Evolutionary conservation across 2,329 filamentous ascomycete species (phyloP).

Genomic region (Diaporthe citrichinensis): DNA sequence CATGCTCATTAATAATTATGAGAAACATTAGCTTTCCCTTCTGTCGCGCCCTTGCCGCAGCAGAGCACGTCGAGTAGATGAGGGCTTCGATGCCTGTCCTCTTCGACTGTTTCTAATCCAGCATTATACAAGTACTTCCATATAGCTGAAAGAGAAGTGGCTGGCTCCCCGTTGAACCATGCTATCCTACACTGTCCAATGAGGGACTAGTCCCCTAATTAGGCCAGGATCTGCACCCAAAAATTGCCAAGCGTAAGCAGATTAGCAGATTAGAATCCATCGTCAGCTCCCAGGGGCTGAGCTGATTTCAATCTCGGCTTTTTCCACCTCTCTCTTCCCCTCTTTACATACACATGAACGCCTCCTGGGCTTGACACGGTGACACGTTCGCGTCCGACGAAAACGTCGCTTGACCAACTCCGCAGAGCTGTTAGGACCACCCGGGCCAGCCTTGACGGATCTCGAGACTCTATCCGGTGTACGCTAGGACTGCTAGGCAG

Average conservation of each 20-base stretch:
- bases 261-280: slow-evolving; percentile 8
- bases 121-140: no score
- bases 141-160: not conserved
- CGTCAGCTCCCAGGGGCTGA: not conserved
- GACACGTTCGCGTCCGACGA: not conserved
- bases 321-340: not conserved
- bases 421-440: not conserved
- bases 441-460: not conserved
- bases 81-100: not conserved
- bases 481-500: not conserved
- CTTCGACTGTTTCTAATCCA: not conserved
- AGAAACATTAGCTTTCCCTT: not conserved
- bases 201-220: not conserved
- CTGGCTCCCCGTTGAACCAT: not conserved
- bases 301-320: slow-evolving; percentile 1
- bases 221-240: not conserved
- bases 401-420: not conserved
- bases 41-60: not conserved
- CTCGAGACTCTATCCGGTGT: not conserved
- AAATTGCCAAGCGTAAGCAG: slow-evolving; percentile 4
- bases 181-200: not conserved
- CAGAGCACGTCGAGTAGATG: not conserved
- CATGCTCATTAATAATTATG: not conserved
- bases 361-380: not conserved
- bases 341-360: not conserved